These are phyloP conservation scores for Aquilaria sinensis DNA, from an alignment of 345 rosid species.

Conservation along the genomic window DNA sequence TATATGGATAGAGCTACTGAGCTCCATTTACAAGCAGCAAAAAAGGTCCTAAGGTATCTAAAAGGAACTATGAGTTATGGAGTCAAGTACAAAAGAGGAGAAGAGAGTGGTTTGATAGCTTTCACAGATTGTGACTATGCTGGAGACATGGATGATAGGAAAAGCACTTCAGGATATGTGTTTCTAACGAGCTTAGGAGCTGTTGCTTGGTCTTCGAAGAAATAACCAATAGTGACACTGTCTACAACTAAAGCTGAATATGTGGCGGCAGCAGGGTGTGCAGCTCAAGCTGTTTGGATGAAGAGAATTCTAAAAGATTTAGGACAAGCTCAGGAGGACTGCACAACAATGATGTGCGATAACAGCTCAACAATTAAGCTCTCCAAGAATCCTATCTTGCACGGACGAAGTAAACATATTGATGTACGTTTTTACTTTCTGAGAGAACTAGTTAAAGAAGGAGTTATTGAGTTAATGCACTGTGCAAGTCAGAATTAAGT, in stretches of 20 bases:
- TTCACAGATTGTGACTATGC: not conserved
- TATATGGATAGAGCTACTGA: not conserved
- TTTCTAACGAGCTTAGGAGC: not conserved
- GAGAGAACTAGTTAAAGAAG: not conserved
- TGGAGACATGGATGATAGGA: not conserved
- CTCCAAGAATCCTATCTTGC: not conserved
- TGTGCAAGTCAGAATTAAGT: not conserved
- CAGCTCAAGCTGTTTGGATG: not conserved
- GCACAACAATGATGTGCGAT: not conserved
- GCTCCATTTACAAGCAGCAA: not conserved
- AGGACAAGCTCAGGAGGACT: not conserved
- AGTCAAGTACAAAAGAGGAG: not conserved
- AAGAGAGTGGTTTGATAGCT: not conserved
- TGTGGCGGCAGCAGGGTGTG: not conserved
- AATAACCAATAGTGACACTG: not conserved
- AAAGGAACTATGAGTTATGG: not conserved
- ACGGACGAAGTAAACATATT: constrained; percentile 1
- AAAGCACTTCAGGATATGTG: not conserved
- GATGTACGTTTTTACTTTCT: not conserved
- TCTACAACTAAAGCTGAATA: not conserved
- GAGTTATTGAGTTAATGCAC: not conserved
- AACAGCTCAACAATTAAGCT: not conserved
- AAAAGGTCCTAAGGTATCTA: not conserved
- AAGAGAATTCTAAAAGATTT: not conserved
- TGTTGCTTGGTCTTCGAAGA: not conserved